Conservation (phyloP, 108 stramenopile species). For the Cyclotella choctawhatcheeana region DNA sequence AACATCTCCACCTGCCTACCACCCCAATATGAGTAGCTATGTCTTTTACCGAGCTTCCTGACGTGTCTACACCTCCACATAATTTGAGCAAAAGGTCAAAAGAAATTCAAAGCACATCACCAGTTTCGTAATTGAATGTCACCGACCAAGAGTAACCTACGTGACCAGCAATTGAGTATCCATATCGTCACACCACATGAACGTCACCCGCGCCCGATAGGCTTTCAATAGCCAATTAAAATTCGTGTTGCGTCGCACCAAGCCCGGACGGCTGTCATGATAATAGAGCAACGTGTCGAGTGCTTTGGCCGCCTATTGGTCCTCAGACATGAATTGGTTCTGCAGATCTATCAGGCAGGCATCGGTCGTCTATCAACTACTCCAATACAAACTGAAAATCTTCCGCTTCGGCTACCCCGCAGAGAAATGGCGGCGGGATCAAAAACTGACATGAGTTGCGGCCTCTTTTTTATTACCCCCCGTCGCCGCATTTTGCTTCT, state of each 20-base stretch:
- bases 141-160: slow-evolving; percentile 63
- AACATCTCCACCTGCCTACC: slow-evolving; percentile 64
- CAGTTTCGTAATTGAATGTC: slow-evolving; percentile 67
- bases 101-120: slow-evolving; percentile 66
- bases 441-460: too few species aligned
- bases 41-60: slow-evolving; percentile 58
- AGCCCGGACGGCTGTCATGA: too few species aligned
- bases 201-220: slow-evolving; percentile 47
- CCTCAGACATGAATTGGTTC: too few species aligned
- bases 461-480: too few species aligned
- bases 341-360: too few species aligned
- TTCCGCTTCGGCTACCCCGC: too few species aligned
- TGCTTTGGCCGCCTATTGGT: too few species aligned
- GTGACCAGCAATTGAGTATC: slow-evolving; percentile 31
- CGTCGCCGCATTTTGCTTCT: too few species aligned
- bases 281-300: too few species aligned
- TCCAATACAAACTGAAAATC: too few species aligned
- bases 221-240: slow-evolving; percentile 36
- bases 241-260: slow-evolving; percentile 40
- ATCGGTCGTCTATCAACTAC: too few species aligned
- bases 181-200: slow-evolving; percentile 64
- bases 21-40: slow-evolving; percentile 64
- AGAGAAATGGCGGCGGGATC: too few species aligned
- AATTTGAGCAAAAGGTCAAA: slow-evolving; percentile 39
- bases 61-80: slow-evolving; percentile 49